These are phyloP conservation scores for Podaxis carcinomalis DNA, from an alignment of 768 basidiomycete species.

Conservation along the genomic window DNA sequence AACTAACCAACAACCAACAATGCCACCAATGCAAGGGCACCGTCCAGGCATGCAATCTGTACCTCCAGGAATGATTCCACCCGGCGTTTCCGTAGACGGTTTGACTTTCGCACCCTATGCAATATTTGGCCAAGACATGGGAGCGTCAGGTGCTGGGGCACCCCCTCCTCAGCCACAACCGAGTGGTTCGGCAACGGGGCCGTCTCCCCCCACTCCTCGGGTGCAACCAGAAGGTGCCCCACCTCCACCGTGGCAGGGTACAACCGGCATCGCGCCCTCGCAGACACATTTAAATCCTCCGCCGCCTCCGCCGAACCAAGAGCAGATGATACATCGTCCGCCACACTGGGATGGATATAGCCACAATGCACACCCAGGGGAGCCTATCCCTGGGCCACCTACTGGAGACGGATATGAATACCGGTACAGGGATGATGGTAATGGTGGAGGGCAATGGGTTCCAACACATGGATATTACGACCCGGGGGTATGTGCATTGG, in stretches of 20 bases:
- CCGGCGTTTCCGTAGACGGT: conserved; percentile 7
- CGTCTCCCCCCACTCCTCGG: conserved; percentile 23
- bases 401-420: conserved; percentile 56
- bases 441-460: conserved; percentile 32
- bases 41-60: conserved; percentile 10
- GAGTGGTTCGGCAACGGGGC: background rate
- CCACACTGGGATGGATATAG: conserved; percentile 55
- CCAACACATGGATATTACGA: conserved; percentile 51
- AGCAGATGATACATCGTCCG: conserved; percentile 43
- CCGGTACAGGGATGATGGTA: conserved; percentile 60
- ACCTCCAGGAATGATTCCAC: conserved; percentile 7
- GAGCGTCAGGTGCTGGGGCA: conserved; percentile 15
- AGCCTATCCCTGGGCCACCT: conserved; percentile 43
- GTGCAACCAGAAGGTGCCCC: conserved; percentile 28
- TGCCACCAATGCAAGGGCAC: conserved; percentile 13
- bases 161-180: conserved; percentile 12
- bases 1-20: conserved; percentile 8
- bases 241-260: conserved; percentile 62
- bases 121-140: conserved; percentile 8
- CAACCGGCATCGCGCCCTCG: conserved; percentile 58
- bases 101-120: conserved; percentile 7
- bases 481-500: conserved; percentile 37
- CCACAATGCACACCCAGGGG: conserved; percentile 25
- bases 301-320: conserved; percentile 31
- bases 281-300: conserved; percentile 56